Percentiles rank a stretch among this genome's conserved stretches.
Evolutionary conservation across 306 rosid genomes (phyloP).

Genomic region (Luffa acutangula): DNA sequence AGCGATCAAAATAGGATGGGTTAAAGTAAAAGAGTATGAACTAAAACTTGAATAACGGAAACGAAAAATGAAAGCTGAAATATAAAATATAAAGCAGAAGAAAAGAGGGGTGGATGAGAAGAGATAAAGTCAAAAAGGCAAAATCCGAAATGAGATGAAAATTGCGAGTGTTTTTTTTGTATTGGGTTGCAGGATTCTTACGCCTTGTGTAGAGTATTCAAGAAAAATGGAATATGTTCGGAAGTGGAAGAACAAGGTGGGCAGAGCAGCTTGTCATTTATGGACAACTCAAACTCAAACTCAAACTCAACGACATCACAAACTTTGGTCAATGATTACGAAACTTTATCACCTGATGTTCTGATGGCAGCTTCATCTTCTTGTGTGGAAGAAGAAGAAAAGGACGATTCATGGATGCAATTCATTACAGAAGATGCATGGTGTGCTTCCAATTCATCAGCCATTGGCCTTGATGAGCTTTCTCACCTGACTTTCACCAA

Average conservation of each 20-base stretch:
- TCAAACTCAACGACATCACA: conserved; percentile 43
- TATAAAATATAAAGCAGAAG: background rate
- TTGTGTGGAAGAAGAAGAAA: conserved; percentile 68
- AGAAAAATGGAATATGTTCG: conserved; percentile 92
- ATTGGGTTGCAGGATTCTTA: conserved; percentile 68
- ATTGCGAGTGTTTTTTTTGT: background rate
- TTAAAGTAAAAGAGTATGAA: background rate
- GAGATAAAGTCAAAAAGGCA: background rate
- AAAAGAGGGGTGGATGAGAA: background rate
- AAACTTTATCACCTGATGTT: conserved; percentile 72
- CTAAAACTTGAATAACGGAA: background rate
- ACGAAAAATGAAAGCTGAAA: background rate
- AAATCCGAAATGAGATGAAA: conserved; percentile 1
- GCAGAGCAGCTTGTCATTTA: conserved; percentile 44
- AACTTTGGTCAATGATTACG: conserved; percentile 42
- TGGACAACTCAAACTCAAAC: conserved; percentile 39
- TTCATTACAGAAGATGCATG: conserved; percentile 89
- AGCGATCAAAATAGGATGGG: background rate
- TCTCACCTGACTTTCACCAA: conserved; percentile 65
- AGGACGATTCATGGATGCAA: conserved; percentile 97
- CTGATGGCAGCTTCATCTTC: conserved; percentile 56
- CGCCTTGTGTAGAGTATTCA: conserved; percentile 91
- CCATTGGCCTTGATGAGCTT: conserved; percentile 37
- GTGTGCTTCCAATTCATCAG: conserved; percentile 46
- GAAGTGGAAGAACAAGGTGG: conserved; percentile 69